phyloP scores from a whole-genome alignment of 192 early-diverging fungal genomes.

The Coemansia guatemalensis region DNA sequence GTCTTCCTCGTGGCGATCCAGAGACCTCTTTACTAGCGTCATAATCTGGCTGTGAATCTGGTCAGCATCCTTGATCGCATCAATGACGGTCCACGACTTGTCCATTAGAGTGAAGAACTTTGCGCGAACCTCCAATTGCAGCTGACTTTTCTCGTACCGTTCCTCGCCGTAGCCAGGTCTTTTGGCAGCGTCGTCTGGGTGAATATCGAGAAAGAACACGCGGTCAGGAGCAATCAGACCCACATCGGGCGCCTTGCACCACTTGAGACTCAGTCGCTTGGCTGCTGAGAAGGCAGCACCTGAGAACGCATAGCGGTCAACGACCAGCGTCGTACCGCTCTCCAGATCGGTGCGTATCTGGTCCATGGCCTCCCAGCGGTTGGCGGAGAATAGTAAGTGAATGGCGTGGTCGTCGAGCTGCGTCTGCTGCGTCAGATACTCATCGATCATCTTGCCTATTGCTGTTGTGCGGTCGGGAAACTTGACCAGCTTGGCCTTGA shows the following conservation, averaged over 20 bases:
- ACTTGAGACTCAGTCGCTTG: slow-evolving; percentile 80
- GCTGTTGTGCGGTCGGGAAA: slow-evolving; percentile 93
- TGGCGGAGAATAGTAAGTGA: slow-evolving; percentile 94
- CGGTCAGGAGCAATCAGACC: slow-evolving; percentile 85
- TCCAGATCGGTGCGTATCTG: slow-evolving; percentile 61
- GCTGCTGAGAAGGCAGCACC: slow-evolving; percentile 91
- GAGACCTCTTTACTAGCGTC: slow-evolving; percentile 25
- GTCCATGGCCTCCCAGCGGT: slow-evolving; percentile 89
- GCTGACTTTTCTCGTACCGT: slow-evolving; percentile 81
- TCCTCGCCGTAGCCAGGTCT: slow-evolving; percentile 90
- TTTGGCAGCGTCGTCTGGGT: slow-evolving; percentile 69
- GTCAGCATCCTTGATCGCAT: slow-evolving; percentile 39
- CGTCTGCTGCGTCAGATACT: slow-evolving; percentile 69
- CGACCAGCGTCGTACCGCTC: slow-evolving; percentile 72
- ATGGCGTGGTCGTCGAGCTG: slow-evolving; percentile 80
- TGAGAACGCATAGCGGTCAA: slow-evolving; percentile 95
- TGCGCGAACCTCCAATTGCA: slow-evolving; percentile 78
- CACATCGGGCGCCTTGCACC: slow-evolving; percentile 86
- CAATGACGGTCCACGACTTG: slow-evolving; percentile 51
- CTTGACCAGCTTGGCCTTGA: slow-evolving; percentile 61
- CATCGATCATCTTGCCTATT: slow-evolving; percentile 91
- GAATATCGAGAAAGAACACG: slow-evolving; percentile 86
- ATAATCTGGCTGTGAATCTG: slow-evolving; percentile 45
- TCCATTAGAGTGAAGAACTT: slow-evolving; percentile 67
- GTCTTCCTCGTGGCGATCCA: slow-evolving; percentile 30